These are phyloP conservation scores for Rhodotorula taiwanensis DNA, from an alignment of 768 basidiomycete genomes.

Conservation along the genomic window DNA sequence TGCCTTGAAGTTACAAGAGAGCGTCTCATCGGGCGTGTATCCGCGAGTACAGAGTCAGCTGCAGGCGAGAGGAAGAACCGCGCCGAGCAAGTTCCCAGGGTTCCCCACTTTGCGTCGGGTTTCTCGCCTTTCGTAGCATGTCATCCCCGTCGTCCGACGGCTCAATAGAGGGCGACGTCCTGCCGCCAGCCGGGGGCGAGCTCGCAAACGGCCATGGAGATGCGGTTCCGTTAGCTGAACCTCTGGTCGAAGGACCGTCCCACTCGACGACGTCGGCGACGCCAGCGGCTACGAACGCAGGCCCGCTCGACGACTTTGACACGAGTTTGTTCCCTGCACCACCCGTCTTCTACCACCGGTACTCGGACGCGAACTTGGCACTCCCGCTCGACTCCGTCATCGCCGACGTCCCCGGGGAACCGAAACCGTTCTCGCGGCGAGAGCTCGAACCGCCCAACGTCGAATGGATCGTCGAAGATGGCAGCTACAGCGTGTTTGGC, in stretches of 20 bases:
- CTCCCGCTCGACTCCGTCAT: conserved; percentile 55
- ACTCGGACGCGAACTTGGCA: conserved; percentile 65
- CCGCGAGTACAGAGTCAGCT: too few species aligned
- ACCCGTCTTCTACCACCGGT: conserved; percentile 72
- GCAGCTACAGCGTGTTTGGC: conserved; percentile 74
- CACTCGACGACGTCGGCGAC: neutral
- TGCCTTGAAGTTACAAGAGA: too few species aligned
- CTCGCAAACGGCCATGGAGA: too few species aligned
- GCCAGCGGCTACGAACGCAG: neutral
- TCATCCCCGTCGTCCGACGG: neutral
- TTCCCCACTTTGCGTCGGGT: neutral
- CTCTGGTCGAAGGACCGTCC: neutral
- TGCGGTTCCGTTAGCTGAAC: neutral
- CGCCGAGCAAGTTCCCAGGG: neutral
- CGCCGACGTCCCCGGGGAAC: conserved; percentile 39
- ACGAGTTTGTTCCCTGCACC: conserved; percentile 65
- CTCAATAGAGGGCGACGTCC: neutral
- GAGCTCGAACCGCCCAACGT: conserved; percentile 75
- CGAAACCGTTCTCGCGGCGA: conserved; percentile 48
- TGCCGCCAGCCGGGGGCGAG: too few species aligned
- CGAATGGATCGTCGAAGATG: conserved; percentile 84
- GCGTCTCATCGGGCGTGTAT: too few species aligned
- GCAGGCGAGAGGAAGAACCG: neutral
- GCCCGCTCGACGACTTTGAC: conserved; percentile 28
- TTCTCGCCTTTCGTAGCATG: neutral